Evolutionary conservation across 306 rosid species (phyloP), one percentile per base, ranked within the genome.

Genomic region (Sindora glabra): DNA sequence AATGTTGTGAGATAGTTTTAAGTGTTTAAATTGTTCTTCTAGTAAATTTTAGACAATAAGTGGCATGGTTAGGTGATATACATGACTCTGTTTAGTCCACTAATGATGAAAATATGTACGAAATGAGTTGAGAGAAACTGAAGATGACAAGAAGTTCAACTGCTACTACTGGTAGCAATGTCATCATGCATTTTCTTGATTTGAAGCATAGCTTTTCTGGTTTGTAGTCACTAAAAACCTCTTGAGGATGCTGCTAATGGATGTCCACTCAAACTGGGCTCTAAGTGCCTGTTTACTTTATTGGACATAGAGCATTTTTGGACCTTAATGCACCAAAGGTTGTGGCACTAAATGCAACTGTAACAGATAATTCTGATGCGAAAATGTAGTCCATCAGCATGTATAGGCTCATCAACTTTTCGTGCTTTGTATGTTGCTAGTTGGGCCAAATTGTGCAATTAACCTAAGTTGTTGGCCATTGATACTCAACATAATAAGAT

Each of bases 381-480:
- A 69, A 62, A 25, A 29, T 29, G 8, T 29, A 74, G 56, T 34
- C 37, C 30, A 65, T 61, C 62, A 74, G 62, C 74, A 65, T 52
- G n/a, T 56, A 29, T 38, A 30, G 65, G 23, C 14, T 24, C 46
- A 68, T 22, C 80, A 69, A 69, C 72, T 50, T 69, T 56, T 67
- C 62, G 17, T 71, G 82, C 56, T 50, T 77, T 71, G 74, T 67
- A 62, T 61, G 47, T 57, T 51, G 55, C 64, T 74, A 74, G 53
- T 49, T 56, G 39, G 57, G 74, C 48, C 49, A 75, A 69, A 46
- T 69, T 69, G 23, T 25, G 24, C 18, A n/a, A 57, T 56, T 33
- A 48, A 62, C 21, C 30, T 26, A 47, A 40, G 39, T 21, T 26
- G 48, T 32, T 5, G 23, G 41, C 68, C 73, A 29, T 73, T 72